Evolutionary conservation across 2,329 filamentous ascomycete genomes (phyloP).

Genomic region (Colletotrichum lupini): DNA sequence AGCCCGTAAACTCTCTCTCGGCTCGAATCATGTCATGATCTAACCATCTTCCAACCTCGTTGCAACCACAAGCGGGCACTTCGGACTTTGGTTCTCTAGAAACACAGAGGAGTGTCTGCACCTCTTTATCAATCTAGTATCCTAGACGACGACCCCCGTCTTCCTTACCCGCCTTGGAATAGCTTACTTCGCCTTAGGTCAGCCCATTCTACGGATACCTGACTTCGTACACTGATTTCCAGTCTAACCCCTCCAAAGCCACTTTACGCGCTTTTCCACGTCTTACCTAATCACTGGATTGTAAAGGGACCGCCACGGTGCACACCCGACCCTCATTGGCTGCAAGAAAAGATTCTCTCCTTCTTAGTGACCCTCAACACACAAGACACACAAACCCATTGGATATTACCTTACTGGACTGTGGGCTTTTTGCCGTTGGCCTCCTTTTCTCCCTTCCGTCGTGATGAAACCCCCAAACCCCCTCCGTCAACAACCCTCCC

Average conservation of each 20-base stretch:
- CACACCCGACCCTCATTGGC: slow-evolving; percentile 24
- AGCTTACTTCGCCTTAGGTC: not conserved
- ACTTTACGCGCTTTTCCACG: not conserved
- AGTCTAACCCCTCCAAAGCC: not conserved
- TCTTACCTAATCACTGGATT: slow-evolving; percentile 24
- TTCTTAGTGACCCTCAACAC: slow-evolving; percentile 26
- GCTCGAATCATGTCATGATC: slow-evolving; percentile 30
- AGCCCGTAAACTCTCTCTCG: slow-evolving; percentile 8
- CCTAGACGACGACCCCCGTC: not conserved
- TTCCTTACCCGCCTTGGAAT: not conserved
- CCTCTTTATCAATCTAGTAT: not conserved
- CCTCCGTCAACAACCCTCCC: slow-evolving; percentile 17
- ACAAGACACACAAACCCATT: slow-evolving; percentile 12
- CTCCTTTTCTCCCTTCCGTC: slow-evolving; percentile 1
- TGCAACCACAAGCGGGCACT: slow-evolving; percentile 6
- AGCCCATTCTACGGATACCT: not conserved
- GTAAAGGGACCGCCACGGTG: slow-evolving; percentile 8
- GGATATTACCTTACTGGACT: slow-evolving; percentile 1
- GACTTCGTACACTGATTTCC: too few relatives aligned
- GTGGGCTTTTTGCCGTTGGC: slow-evolving; percentile 10
- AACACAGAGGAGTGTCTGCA: not conserved
- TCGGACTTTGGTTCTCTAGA: not conserved
- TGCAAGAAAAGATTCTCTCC: slow-evolving; percentile 20
- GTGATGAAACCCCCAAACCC: slow-evolving; percentile 31
- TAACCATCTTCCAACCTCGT: not conserved